A percentile compares a stretch with the other conserved stretches of the same genome.
Evolutionary conservation across 1,139 yeast genomes (phyloP).

Genomic region (Yamadazyma diospyri): DNA sequence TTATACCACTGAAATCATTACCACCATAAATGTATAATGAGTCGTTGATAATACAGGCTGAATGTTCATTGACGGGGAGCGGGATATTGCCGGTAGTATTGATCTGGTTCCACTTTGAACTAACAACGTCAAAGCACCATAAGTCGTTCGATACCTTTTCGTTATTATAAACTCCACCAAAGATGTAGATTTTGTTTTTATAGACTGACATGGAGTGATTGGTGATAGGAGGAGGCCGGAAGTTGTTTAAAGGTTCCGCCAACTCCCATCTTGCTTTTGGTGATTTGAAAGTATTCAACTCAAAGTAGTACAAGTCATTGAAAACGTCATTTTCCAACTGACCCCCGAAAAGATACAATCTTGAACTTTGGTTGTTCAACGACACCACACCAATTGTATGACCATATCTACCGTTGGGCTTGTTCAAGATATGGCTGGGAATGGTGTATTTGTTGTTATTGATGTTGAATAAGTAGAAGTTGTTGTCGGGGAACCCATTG

Average conservation of each 20-base stretch:
- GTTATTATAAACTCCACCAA: conserved; percentile 90
- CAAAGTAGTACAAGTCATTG: conserved; percentile 83
- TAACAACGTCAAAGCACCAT: conserved; percentile 74
- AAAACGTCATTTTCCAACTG: conserved; percentile 87
- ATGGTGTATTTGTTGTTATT: conserved; percentile 89
- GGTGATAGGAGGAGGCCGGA: conserved; percentile 86
- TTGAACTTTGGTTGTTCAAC: conserved; percentile 62
- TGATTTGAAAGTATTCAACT: conserved; percentile 81
- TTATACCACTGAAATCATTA: conserved; percentile 70
- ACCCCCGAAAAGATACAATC: conserved; percentile 89
- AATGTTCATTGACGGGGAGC: conserved; percentile 88
- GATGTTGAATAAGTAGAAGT: conserved; percentile 83
- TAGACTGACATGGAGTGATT: conserved; percentile 87
- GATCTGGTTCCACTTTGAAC: conserved; percentile 62
- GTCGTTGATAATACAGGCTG: conserved; percentile 77
- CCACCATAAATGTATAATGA: conserved; percentile 89
- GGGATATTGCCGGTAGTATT: conserved; percentile 61
- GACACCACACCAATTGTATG: conserved; percentile 69
- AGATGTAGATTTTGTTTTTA: conserved; percentile 75
- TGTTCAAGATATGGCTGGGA: conserved; percentile 75
- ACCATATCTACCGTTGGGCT: conserved; percentile 93
- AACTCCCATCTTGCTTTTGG: conserved; percentile 83
- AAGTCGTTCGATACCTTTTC: conserved; percentile 71
- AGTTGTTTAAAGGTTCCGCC: conserved; percentile 50
- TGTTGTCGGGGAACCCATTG: conserved; percentile 81